Evolutionary conservation across 345 rosid genomes (phyloP).

Genomic region (Raphanus raphanistrum): DNA sequence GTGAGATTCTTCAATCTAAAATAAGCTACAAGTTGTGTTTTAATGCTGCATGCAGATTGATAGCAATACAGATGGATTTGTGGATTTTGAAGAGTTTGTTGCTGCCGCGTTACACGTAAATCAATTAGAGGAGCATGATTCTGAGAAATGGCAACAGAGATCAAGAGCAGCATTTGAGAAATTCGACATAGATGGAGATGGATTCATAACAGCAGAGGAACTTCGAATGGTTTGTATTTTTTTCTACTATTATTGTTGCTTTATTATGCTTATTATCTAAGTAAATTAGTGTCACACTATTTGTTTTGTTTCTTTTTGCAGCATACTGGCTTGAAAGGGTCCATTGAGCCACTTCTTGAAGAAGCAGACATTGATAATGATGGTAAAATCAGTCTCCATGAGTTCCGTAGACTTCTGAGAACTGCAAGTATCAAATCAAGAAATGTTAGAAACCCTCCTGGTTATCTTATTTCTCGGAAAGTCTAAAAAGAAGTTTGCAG

Average conservation of each 20-base stretch:
- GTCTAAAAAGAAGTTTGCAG: slow-evolving; percentile 7
- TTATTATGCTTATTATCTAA: neutral
- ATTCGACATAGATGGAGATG: slow-evolving; percentile 85
- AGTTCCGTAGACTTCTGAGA: slow-evolving; percentile 83
- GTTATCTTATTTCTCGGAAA: slow-evolving; percentile 24
- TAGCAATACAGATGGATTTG: slow-evolving; percentile 95
- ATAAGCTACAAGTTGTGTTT: slow-evolving; percentile 4
- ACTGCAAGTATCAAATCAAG: slow-evolving; percentile 75
- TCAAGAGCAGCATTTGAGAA: slow-evolving; percentile 90
- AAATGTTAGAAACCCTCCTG: slow-evolving; percentile 38
- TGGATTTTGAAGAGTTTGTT: slow-evolving; percentile 87
- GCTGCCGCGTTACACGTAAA: slow-evolving; percentile 86
- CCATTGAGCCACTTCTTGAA: slow-evolving; percentile 86
- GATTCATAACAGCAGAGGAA: slow-evolving; percentile 89
- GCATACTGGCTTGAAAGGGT: slow-evolving; percentile 88
- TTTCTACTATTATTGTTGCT: neutral
- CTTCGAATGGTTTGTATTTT: slow-evolving; percentile 62
- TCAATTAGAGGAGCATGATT: slow-evolving; percentile 86
- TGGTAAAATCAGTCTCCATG: slow-evolving; percentile 81
- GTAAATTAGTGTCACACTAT: neutral
- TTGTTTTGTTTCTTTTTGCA: slow-evolving; percentile 28
- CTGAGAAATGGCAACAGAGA: slow-evolving; percentile 75
- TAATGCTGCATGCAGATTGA: slow-evolving; percentile 58
- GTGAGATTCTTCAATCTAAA: neutral
- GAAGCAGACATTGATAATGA: slow-evolving; percentile 94